Base-by-base conservation (phyloP, 2,329 filamentous ascomycete genomes). In the Chaetomium strumarium region DNA sequence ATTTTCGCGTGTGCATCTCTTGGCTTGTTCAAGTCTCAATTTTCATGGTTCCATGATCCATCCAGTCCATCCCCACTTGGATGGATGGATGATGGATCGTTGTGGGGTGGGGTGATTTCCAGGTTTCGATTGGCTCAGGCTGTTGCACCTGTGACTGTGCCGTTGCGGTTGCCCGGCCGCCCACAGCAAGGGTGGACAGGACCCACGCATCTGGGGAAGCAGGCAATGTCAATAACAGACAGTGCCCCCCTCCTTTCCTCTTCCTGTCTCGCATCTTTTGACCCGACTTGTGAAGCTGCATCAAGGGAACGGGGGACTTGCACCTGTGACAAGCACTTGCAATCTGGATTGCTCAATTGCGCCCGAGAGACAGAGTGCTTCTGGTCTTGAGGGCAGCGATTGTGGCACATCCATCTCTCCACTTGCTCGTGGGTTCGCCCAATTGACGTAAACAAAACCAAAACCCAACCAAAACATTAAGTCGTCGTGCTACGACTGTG, bases 141-240 rank as follows among this genome's bases (percentile, higher is more conserved):
- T 13, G 20, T 20, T 39, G n/a, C 10, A 11, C 34, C 36, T 34
- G 16, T 45, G 43, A 11, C 17, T 41, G 49, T 44, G 33, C 44
- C 44, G 45, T 48, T 43, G 42, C 49, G 37, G 50, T 52, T 52
- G 50, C 50, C 50, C 50, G 50, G 50, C 30, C 44, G 39, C 44
- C 30, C 24, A 14, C 44, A 7, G 39, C 40, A 48, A 34, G 39
- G 40, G 49, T 38, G 38, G 33, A 42, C 37, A 37, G 38, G 19
- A 43, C 49, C 10, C 11, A 33, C 12, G 30, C 24, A 51, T 46
- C 29, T 31, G 38, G n/a, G 37, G 29, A 46, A 31, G 14, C n/a
- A 37, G 43, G 16, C 37, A 39, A 39, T 33, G 50, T 48, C 39
- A 52, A 52, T 48, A 52, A 52, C 50, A 46, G 37, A 29, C 30